Conservation (phyloP, 192 early-diverging fungal genomes). For the Kickxella alabastrina region DNA sequence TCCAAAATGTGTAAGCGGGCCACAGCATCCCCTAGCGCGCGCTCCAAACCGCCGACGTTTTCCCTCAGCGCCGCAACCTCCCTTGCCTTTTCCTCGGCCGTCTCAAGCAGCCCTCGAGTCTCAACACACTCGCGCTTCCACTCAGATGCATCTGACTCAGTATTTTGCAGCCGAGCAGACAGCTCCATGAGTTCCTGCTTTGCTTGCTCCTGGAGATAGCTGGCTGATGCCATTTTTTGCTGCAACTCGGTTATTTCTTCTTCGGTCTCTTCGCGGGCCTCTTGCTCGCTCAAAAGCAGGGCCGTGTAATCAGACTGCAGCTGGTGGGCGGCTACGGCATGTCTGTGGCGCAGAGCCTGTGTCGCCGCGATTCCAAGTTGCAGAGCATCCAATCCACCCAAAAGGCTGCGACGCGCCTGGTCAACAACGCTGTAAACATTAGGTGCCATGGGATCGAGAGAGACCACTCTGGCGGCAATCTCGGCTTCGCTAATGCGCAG, state of each 20-base stretch:
- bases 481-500: conserved; percentile 13
- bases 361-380: too few relatives aligned
- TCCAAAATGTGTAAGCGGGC: conserved; percentile 27
- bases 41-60: conserved; percentile 14
- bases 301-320: neutral
- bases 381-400: too few relatives aligned
- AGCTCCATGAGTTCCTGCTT: neutral
- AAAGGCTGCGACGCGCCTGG: too few relatives aligned
- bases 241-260: conserved; percentile 5
- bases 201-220: neutral
- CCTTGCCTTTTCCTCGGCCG: conserved; percentile 1
- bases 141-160: conserved; percentile 10
- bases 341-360: neutral
- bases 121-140: conserved; percentile 29
- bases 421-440: neutral
- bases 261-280: neutral
- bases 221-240: neutral
- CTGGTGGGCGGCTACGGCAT: neutral
- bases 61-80: conserved; percentile 11
- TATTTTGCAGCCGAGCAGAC: neutral
- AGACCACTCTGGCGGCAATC: too few relatives aligned
- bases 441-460: too few relatives aligned
- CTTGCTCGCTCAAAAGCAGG: neutral
- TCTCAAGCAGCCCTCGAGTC: conserved; percentile 8
- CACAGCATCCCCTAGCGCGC: conserved; percentile 29